Conservation (phyloP, 805 yeast genomes). For the Yamadazyma tumulicola region DNA sequence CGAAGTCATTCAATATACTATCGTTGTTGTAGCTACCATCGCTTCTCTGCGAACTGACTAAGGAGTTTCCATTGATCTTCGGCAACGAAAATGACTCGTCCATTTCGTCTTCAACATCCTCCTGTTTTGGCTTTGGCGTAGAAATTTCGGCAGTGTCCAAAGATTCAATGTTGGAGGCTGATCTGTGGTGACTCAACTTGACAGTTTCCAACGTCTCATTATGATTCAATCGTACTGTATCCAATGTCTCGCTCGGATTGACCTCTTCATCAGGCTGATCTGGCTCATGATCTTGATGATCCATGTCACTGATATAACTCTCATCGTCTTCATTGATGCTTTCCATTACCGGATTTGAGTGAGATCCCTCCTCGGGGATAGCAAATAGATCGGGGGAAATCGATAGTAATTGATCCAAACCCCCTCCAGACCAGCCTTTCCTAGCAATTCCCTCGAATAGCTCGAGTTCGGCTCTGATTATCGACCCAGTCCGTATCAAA, state of each 20-base stretch:
- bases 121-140: slow-evolving; percentile 1
- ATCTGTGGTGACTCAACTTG: slow-evolving; percentile 1
- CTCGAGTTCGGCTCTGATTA: slow-evolving; percentile 77
- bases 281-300: neutral
- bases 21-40: slow-evolving; percentile 3
- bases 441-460: slow-evolving; percentile 76
- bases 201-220: slow-evolving; percentile 12
- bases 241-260: slow-evolving; percentile 6
- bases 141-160: slow-evolving; percentile 3
- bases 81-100: slow-evolving; percentile 56
- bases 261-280: slow-evolving; percentile 3
- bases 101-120: neutral
- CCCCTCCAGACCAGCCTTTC: slow-evolving; percentile 88
- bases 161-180: slow-evolving; percentile 1
- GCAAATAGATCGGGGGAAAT: slow-evolving; percentile 55
- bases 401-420: slow-evolving; percentile 65
- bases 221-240: slow-evolving; percentile 7
- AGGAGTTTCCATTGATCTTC: slow-evolving; percentile 21
- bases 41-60: slow-evolving; percentile 5
- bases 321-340: slow-evolving; percentile 9
- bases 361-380: slow-evolving; percentile 9
- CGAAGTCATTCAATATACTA: slow-evolving; percentile 8
- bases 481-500: slow-evolving; percentile 53
- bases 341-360: too few relatives aligned
- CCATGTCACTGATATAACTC: neutral